phyloP scores from a whole-genome alignment of 2,329 filamentous ascomycete species.

The Aspergillus quadrilineatus region DNA sequence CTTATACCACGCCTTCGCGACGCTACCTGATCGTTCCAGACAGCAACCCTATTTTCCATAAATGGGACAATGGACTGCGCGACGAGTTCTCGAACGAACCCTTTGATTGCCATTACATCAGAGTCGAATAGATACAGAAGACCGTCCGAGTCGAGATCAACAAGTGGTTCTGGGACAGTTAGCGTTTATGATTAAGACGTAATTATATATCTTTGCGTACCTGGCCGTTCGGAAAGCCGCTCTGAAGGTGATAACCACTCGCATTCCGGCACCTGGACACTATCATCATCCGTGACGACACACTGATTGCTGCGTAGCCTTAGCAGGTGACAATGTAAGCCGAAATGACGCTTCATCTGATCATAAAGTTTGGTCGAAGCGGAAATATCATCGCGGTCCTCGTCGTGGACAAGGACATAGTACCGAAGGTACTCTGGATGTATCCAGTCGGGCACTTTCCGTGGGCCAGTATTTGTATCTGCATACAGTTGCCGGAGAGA shows the following conservation, averaged over 20 bases:
- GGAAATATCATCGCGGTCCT: slow-evolving; percentile 88
- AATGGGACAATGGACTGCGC: slow-evolving; percentile 91
- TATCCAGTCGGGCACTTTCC: slow-evolving; percentile 77
- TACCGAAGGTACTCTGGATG: slow-evolving; percentile 91
- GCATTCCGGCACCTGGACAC: slow-evolving; percentile 72
- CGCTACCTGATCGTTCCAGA: slow-evolving; percentile 97
- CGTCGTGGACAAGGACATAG: slow-evolving; percentile 94
- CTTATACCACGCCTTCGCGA: slow-evolving; percentile 84
- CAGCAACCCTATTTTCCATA: slow-evolving; percentile 87
- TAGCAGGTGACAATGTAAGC: slow-evolving; percentile 89
- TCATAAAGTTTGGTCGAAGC: slow-evolving; percentile 90
- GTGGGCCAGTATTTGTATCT: slow-evolving; percentile 75
- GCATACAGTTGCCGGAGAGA: slow-evolving; percentile 80
- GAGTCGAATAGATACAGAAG: slow-evolving; percentile 84
- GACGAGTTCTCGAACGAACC: slow-evolving; percentile 91
- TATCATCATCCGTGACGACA: slow-evolving; percentile 87
- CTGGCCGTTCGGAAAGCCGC: slow-evolving; percentile 68
- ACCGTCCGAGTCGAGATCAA: slow-evolving; percentile 66
- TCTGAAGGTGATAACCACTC: slow-evolving; percentile 89
- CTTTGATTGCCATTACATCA: slow-evolving; percentile 81
- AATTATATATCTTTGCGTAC: slow-evolving; percentile 34
- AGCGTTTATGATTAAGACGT: neutral
- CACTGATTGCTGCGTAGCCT: slow-evolving; percentile 81
- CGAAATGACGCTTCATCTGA: slow-evolving; percentile 98
- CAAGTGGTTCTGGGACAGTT: slow-evolving; percentile 34